phyloP scores from a whole-genome alignment of 2,329 filamentous ascomycete genomes.

The Dothideomycetes sp. region DNA sequence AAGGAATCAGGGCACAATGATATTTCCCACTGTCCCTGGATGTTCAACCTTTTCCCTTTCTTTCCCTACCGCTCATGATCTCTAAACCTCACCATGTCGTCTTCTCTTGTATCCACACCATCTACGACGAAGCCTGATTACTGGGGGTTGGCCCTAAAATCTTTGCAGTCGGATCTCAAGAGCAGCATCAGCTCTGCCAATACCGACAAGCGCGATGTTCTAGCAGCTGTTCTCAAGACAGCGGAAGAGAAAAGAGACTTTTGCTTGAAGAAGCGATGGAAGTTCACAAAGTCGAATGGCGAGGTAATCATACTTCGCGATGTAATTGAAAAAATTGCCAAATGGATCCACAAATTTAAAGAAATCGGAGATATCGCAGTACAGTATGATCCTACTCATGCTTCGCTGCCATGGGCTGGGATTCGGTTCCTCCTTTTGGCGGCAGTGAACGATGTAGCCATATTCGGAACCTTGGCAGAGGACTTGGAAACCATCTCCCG shows the following conservation, averaged over 20 bases:
- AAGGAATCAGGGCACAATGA: too few species aligned
- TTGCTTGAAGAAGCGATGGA: background rate
- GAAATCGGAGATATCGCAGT: conserved; percentile 24
- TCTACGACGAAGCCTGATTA: background rate
- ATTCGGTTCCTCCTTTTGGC: conserved; percentile 23
- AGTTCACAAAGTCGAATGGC: background rate
- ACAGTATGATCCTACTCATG: conserved; percentile 27
- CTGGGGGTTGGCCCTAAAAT: background rate
- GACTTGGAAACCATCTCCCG: conserved; percentile 2
- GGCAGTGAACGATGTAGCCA: background rate
- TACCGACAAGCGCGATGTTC: background rate
- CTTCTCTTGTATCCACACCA: background rate
- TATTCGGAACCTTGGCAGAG: conserved; percentile 5
- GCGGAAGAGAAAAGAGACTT: background rate
- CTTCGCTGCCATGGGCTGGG: conserved; percentile 27
- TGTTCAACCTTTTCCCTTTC: too few species aligned
- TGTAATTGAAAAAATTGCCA: conserved; percentile 22
- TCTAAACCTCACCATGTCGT: background rate
- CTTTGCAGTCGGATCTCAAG: background rate
- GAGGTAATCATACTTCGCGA: conserved; percentile 16
- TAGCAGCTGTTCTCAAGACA: background rate
- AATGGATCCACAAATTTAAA: conserved; percentile 25
- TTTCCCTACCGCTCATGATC: too few species aligned
- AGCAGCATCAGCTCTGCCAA: background rate
- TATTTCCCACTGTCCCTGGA: too few species aligned